phyloP scores from a whole-genome alignment of 1,139 yeast genomes.

The Suhomyces maxii region DNA sequence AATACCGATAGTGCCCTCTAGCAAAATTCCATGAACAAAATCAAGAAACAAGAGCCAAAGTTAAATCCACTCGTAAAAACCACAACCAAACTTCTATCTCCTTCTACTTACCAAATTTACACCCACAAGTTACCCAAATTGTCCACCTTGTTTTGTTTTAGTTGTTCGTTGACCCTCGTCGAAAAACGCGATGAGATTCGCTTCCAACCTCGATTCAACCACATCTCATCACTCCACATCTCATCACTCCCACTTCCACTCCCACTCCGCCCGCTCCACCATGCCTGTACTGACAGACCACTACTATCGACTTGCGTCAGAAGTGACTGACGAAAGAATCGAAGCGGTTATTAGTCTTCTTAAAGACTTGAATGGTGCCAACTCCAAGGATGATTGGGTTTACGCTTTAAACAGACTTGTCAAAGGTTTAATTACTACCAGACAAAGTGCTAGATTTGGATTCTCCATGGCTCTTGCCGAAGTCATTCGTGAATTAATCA shows the following conservation, averaged over 20 bases:
- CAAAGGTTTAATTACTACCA: constrained; percentile 77
- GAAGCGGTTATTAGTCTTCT: constrained; percentile 70
- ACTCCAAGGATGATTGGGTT: constrained; percentile 65
- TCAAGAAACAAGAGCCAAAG: no score
- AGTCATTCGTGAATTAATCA: constrained; percentile 52
- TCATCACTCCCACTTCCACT: neutral
- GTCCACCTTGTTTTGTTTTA: neutral
- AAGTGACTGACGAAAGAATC: constrained; percentile 69
- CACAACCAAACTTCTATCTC: neutral
- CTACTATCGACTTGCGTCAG: constrained; percentile 78
- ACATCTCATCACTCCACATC: neutral
- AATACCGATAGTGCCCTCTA: no score
- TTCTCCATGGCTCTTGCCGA: constrained; percentile 88
- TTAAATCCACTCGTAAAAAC: no score
- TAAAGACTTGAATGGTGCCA: constrained; percentile 50
- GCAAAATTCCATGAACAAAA: no score
- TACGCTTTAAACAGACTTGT: constrained; percentile 78
- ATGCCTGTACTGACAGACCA: constrained; percentile 69
- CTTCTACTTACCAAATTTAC: neutral
- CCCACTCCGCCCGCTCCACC: neutral
- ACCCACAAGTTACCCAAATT: neutral
- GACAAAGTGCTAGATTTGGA: constrained; percentile 85
- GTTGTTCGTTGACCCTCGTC: neutral
- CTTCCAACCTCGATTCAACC: neutral
- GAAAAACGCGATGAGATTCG: constrained; percentile 7